These are phyloP conservation scores for Xylariales sp. DNA, from an alignment of 2,329 filamentous ascomycete genomes.

Conservation along the genomic window DNA sequence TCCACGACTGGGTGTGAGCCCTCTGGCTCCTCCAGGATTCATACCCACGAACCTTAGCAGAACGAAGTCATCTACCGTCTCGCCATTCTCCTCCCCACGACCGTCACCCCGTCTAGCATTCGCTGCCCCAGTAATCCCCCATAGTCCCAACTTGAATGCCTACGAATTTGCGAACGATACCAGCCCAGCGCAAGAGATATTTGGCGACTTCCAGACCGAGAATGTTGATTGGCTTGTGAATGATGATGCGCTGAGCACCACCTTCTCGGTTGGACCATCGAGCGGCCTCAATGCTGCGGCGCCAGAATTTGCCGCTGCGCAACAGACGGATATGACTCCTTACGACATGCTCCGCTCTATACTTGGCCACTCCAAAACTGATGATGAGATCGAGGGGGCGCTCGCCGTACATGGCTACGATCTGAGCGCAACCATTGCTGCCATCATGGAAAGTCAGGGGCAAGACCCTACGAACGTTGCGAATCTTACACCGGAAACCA, in stretches of 20 bases:
- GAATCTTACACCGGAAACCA: conserved; percentile 48
- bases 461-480: conserved; percentile 42
- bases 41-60: conserved; percentile 72
- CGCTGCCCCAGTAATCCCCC: conserved; percentile 83
- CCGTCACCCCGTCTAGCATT: conserved; percentile 88
- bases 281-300: conserved; percentile 74
- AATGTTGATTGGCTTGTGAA: conserved; percentile 97
- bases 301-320: conserved; percentile 66
- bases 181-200: conserved; percentile 75
- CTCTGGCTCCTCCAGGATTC: conserved; percentile 80
- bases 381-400: conserved; percentile 92
- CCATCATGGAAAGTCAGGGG: conserved; percentile 73
- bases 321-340: conserved; percentile 88
- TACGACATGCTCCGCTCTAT: conserved; percentile 98
- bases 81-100: conserved; percentile 89
- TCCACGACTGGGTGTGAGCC: conserved; percentile 74
- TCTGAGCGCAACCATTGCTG: conserved; percentile 82
- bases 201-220: conserved; percentile 86
- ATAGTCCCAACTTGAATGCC: conserved; percentile 88
- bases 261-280: conserved; percentile 65
- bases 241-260: conserved; percentile 75
- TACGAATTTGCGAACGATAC: conserved; percentile 89
- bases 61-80: conserved; percentile 72
- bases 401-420: conserved; percentile 89
- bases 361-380: conserved; percentile 78